Conservation (phyloP, 805 yeast species). For the Barnettozyma sucrosica region DNA sequence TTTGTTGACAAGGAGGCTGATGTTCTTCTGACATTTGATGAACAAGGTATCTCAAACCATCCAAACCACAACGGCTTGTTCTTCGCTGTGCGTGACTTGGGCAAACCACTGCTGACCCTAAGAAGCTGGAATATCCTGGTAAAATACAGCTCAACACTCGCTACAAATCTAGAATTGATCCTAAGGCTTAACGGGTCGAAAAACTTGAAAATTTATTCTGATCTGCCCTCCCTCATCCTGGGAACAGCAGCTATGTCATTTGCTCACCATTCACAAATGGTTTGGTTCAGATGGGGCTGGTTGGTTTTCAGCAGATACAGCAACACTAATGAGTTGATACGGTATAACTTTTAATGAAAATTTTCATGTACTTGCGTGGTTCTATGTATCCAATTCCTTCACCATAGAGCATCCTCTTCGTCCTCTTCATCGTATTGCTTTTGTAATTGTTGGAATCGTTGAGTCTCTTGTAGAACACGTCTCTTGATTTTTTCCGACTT, state of each 20-base stretch:
- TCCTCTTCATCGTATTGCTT: conserved; percentile 27
- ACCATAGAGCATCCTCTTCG: conserved; percentile 28
- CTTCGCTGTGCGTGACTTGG: conserved; percentile 32
- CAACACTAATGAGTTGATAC: conserved; percentile 60
- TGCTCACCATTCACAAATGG: conserved; percentile 87
- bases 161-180: conserved; percentile 8
- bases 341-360: neutral
- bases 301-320: conserved; percentile 69
- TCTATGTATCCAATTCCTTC: conserved; percentile 1
- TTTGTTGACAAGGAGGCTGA: conserved; percentile 31
- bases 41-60: conserved; percentile 76
- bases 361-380: neutral
- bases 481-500: neutral
- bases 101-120: conserved; percentile 24
- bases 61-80: conserved; percentile 73
- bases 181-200: neutral
- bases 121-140: conserved; percentile 29
- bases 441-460: conserved; percentile 21
- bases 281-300: conserved; percentile 94
- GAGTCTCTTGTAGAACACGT: conserved; percentile 6
- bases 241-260: conserved; percentile 67
- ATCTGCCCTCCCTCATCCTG: conserved; percentile 25
- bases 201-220: conserved; percentile 32
- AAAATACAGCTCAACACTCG: conserved; percentile 43
- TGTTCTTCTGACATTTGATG: conserved; percentile 73